Conservation (phyloP, 2,329 filamentous ascomycete species). For the Amesomyces nigricolor region DNA sequence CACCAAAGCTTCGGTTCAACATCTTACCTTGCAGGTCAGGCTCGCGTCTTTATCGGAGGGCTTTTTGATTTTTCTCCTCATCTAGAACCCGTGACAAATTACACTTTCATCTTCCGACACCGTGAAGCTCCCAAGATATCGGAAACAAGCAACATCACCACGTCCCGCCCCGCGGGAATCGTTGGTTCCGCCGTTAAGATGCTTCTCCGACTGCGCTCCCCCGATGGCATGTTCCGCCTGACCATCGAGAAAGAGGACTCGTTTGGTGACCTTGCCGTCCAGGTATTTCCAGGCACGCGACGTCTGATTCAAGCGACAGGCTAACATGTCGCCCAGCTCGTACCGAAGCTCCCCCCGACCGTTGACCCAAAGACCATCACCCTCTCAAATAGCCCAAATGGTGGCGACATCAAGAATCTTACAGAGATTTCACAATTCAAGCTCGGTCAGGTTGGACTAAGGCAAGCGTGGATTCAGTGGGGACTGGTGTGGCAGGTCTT, state of each 20-base stretch:
- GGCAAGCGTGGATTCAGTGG: conserved; percentile 34
- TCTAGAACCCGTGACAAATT: too few species aligned
- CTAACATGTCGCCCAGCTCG: conserved; percentile 39
- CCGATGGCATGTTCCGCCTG: conserved; percentile 87
- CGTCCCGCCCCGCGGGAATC: neutral
- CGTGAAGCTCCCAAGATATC: neutral
- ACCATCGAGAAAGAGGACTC: conserved; percentile 67
- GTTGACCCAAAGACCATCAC: conserved; percentile 55
- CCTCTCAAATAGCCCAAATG: conserved; percentile 56
- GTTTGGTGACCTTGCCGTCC: conserved; percentile 57
- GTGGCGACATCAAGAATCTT: conserved; percentile 54
- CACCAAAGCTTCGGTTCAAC: too few species aligned
- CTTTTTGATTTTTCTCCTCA: too few species aligned
- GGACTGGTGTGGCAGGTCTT: too few species aligned
- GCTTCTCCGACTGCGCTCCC: conserved; percentile 81
- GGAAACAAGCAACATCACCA: neutral
- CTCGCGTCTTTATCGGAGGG: too few species aligned
- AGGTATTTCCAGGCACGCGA: conserved; percentile 35
- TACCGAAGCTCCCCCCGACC: conserved; percentile 54
- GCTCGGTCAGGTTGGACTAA: conserved; percentile 55
- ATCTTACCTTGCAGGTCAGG: too few species aligned
- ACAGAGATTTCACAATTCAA: conserved; percentile 51
- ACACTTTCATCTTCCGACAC: too few species aligned
- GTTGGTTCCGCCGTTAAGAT: conserved; percentile 43
- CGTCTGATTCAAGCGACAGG: neutral